A percentile compares a stretch with the other conserved stretches of the same genome.
Conservation (phyloP, 345 rosid genomes). For the Xanthoceras sorbifolium region DNA sequence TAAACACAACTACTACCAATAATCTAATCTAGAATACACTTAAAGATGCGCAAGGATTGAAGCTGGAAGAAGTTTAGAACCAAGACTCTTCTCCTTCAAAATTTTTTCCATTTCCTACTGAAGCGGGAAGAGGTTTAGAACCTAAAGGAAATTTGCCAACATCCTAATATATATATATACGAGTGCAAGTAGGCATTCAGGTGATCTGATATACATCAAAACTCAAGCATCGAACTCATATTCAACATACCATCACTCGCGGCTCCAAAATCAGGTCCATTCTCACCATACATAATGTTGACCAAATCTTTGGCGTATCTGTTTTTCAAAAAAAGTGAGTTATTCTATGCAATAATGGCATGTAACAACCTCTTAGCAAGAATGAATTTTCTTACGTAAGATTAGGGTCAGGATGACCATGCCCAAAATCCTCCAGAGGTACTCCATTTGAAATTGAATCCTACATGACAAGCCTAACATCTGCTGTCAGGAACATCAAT, state of each 20-base stretch:
- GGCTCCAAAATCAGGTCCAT: conserved; percentile 94
- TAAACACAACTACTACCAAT: neutral
- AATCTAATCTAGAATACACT: neutral
- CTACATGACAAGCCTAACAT: conserved; percentile 45
- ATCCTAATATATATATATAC: neutral
- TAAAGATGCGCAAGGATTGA: neutral
- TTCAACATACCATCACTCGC: conserved; percentile 83
- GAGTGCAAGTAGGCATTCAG: neutral
- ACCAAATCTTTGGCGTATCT: conserved; percentile 97
- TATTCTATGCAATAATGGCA: conserved; percentile 10
- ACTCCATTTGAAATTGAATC: conserved; percentile 84
- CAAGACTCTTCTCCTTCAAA: neutral
- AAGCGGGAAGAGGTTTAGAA: neutral
- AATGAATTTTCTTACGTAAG: conserved; percentile 63
- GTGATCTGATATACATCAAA: conserved; percentile 3
- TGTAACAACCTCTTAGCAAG: conserved; percentile 10
- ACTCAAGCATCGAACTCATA: neutral
- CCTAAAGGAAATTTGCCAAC: conserved; percentile 1
- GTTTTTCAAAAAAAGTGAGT: conserved; percentile 29
- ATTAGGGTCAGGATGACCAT: conserved; percentile 98
- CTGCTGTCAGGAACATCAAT: conserved; percentile 22
- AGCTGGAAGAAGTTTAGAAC: neutral
- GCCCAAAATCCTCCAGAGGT: conserved; percentile 94
- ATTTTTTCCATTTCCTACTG: neutral
- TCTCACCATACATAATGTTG: conserved; percentile 65